A percentile compares a stretch with the other conserved stretches of the same genome.
Evolutionary conservation across 768 basidiomycete genomes (phyloP).

Genomic region (Suillus weaverae): DNA sequence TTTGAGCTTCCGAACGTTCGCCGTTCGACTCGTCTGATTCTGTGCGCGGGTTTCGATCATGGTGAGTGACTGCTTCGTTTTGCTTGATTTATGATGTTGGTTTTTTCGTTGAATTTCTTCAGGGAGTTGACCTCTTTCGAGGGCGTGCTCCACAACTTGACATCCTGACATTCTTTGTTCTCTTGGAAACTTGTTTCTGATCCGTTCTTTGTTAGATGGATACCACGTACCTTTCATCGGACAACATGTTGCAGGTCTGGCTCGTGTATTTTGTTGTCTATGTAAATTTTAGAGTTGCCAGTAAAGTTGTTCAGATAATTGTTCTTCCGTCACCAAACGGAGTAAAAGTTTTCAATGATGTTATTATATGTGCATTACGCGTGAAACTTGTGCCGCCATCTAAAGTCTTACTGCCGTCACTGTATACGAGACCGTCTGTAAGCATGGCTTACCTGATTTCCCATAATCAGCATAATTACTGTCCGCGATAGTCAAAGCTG

Average conservation of each 20-base stretch:
- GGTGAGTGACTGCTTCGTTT: conserved; percentile 27
- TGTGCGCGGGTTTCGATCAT: background rate
- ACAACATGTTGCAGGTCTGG: background rate
- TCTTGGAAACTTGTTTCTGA: conserved; percentile 11
- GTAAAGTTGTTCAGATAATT: background rate
- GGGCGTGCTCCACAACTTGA: conserved; percentile 80
- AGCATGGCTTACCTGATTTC: too few relatives aligned
- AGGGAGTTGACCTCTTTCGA: conserved; percentile 70
- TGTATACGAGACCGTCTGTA: too few relatives aligned
- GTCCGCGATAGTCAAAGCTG: too few relatives aligned
- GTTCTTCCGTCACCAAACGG: background rate
- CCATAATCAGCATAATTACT: too few relatives aligned
- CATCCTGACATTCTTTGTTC: conserved; percentile 35
- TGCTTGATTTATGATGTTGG: conserved; percentile 51
- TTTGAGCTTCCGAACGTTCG: conserved; percentile 55
- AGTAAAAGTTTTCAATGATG: background rate
- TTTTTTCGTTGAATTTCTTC: conserved; percentile 83
- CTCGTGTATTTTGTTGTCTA: background rate
- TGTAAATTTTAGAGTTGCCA: background rate
- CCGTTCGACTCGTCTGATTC: conserved; percentile 38
- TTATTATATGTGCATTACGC: too few relatives aligned
- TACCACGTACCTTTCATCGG: background rate
- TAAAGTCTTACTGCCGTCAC: too few relatives aligned
- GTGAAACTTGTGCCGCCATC: too few relatives aligned
- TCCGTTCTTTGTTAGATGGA: background rate